These are phyloP conservation scores for Cladobotryum mycophilum DNA, from an alignment of 2,329 filamentous ascomycete genomes.

Conservation along the genomic window DNA sequence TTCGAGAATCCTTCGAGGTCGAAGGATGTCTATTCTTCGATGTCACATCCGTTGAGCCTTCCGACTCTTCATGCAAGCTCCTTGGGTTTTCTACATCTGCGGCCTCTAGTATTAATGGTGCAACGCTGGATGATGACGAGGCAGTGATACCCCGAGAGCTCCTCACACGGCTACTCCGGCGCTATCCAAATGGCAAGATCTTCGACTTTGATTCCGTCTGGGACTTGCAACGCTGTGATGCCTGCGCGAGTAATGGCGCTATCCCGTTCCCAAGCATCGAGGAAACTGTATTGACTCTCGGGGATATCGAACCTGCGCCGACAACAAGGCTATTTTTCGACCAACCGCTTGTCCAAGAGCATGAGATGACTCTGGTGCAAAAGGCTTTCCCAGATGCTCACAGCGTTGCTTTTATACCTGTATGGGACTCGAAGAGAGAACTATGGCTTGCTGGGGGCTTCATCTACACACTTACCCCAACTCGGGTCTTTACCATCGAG, in stretches of 20 bases:
- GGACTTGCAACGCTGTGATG: slow-evolving; percentile 25
- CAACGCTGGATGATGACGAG: slow-evolving; percentile 10
- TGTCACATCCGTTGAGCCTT: slow-evolving; percentile 23
- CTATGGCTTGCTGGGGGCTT: slow-evolving; percentile 46
- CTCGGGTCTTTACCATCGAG: slow-evolving; percentile 37
- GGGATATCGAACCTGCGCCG: background rate
- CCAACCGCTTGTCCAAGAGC: slow-evolving; percentile 6
- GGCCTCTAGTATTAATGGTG: slow-evolving; percentile 27
- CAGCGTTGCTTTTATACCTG: slow-evolving; percentile 40
- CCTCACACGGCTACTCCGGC: slow-evolving; percentile 34
- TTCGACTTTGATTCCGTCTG: slow-evolving; percentile 40
- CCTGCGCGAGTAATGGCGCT: slow-evolving; percentile 13
- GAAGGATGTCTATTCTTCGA: slow-evolving; percentile 32
- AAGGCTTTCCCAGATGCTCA: slow-evolving; percentile 36
- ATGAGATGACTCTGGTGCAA: slow-evolving; percentile 22
- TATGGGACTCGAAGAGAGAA: slow-evolving; percentile 41
- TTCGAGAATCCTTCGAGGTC: slow-evolving; percentile 35
- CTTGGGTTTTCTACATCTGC: slow-evolving; percentile 34
- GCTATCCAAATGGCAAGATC: slow-evolving; percentile 40
- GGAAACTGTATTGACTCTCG: too few species aligned
- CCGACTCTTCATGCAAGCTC: slow-evolving; percentile 22
- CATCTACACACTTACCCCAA: slow-evolving; percentile 39
- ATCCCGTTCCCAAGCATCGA: background rate
- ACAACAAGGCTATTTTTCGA: background rate
- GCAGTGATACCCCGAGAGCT: slow-evolving; percentile 31